These are phyloP conservation scores for Haplographium delicatum DNA, from an alignment of 495 filamentous ascomycete genomes.

Conservation along the genomic window DNA sequence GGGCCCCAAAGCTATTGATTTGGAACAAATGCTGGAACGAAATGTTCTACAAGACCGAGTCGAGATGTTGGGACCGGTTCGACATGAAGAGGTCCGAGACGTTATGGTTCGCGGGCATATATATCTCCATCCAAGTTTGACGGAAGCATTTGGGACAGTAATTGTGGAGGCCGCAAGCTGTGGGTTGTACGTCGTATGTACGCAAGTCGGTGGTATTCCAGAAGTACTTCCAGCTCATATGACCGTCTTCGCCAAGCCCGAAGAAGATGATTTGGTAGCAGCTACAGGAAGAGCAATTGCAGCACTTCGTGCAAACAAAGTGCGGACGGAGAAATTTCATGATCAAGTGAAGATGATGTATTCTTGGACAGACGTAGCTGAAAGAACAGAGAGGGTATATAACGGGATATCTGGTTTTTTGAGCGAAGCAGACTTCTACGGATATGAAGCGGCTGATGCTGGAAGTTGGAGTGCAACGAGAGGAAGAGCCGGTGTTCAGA, in stretches of 20 bases:
- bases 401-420: constrained; percentile 82
- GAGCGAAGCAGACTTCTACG: constrained; percentile 82
- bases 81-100: constrained; percentile 93
- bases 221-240: constrained; percentile 91
- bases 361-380: constrained; percentile 91
- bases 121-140: constrained; percentile 90
- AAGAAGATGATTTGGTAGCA: constrained; percentile 83
- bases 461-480: constrained; percentile 59
- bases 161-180: constrained; percentile 96
- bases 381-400: constrained; percentile 90
- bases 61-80: constrained; percentile 82
- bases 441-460: constrained; percentile 57
- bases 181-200: constrained; percentile 93
- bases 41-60: constrained; percentile 94
- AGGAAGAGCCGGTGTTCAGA: constrained; percentile 68
- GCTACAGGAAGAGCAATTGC: constrained; percentile 81
- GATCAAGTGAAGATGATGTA: constrained; percentile 98
- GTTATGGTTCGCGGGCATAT: constrained; percentile 99
- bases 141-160: constrained; percentile 95
- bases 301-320: constrained; percentile 70
- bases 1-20: constrained; percentile 92
- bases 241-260: constrained; percentile 89
- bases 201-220: constrained; percentile 91
- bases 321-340: constrained; percentile 90
- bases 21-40: constrained; percentile 96